Evolutionary conservation across 371 early-diverging fungal species (phyloP), one percentile per base, ranked within the genome.

Genomic region (Smittium mucronatum): DNA sequence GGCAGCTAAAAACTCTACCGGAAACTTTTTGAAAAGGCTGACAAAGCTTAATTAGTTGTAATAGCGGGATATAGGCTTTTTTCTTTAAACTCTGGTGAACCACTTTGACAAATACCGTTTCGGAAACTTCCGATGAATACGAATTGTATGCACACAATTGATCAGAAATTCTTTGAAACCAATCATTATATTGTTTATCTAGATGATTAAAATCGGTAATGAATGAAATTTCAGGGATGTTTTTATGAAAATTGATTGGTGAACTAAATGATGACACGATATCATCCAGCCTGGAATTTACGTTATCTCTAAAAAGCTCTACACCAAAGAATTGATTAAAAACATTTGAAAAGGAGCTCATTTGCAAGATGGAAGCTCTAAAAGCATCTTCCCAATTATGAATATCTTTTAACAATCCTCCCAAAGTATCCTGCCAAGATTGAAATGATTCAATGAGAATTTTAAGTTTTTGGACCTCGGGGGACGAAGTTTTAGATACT

Each of bases 11-110:
- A 17, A 59, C 59, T 59, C 59, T 59, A 26, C 2, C 21, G 8
- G 64, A 33, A 15, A 36, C 16, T 57, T 47, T 67, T 29, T 36
- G 30, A 17, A 57, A 8, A 11, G 31, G 36, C 36, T 67, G 67
- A 25, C 35, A 5, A 2, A 36, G 11, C 36, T 67, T 67, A 17
- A 67, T 67, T 16, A 67, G 28, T 33, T 67, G 34, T 28, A 67
- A 28, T 47, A 67, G 28, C n/a, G 67, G 67, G n/a, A 67, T 67
- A 29, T 67, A 67, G 17, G 35, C 67, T 36, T 67, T 35, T 57
- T 67, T 67, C 29, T 67, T 33, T 67, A 67, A 31, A 5, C 21
- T 2, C 29, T 67, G 67, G 47, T 67, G 67, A 8, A 67, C 30
- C 2, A 36, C 1, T 36, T 67, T 67, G 1, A 35, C 17, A 36